Conservation (phyloP, 345 rosid genomes). For the Cochlearia excelsa region DNA sequence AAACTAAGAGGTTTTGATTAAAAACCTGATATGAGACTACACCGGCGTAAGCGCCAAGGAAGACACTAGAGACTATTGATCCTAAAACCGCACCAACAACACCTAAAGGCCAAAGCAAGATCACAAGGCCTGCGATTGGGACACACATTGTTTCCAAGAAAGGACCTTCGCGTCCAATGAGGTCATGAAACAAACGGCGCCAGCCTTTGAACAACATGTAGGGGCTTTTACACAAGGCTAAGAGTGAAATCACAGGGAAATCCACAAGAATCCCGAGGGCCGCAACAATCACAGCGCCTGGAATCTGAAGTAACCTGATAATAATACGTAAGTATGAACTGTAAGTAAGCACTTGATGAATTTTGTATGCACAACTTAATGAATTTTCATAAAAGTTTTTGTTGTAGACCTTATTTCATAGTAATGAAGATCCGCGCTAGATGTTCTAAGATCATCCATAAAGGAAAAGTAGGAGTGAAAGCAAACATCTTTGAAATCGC, state of each 20-base stretch:
- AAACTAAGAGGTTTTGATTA: background rate
- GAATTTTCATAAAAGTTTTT: background rate
- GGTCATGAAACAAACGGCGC: slow-evolving; percentile 92
- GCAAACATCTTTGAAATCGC: slow-evolving; percentile 72
- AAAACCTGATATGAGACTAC: slow-evolving; percentile 65
- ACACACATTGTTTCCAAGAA: slow-evolving; percentile 97
- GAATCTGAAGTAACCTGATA: slow-evolving; percentile 71
- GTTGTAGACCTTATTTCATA: slow-evolving; percentile 78
- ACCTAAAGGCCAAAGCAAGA: slow-evolving; percentile 93
- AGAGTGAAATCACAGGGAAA: slow-evolving; percentile 61
- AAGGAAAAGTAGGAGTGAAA: slow-evolving; percentile 67
- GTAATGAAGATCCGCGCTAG: slow-evolving; percentile 52
- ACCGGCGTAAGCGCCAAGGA: slow-evolving; percentile 83
- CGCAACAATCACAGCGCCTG: slow-evolving; percentile 60
- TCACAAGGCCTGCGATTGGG: slow-evolving; percentile 94
- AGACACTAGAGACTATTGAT: slow-evolving; percentile 68
- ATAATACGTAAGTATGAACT: slow-evolving; percentile 6
- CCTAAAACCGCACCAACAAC: slow-evolving; percentile 85
- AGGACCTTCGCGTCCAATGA: slow-evolving; percentile 96
- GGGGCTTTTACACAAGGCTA: slow-evolving; percentile 78
- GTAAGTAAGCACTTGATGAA: slow-evolving; percentile 1
- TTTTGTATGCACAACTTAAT: background rate
- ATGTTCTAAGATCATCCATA: slow-evolving; percentile 64
- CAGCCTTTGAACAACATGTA: slow-evolving; percentile 95
- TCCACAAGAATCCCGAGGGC: slow-evolving; percentile 66